Base-by-base conservation (phyloP, 352 stramenopile species). In the Thalassiosira pacifica region DNA sequence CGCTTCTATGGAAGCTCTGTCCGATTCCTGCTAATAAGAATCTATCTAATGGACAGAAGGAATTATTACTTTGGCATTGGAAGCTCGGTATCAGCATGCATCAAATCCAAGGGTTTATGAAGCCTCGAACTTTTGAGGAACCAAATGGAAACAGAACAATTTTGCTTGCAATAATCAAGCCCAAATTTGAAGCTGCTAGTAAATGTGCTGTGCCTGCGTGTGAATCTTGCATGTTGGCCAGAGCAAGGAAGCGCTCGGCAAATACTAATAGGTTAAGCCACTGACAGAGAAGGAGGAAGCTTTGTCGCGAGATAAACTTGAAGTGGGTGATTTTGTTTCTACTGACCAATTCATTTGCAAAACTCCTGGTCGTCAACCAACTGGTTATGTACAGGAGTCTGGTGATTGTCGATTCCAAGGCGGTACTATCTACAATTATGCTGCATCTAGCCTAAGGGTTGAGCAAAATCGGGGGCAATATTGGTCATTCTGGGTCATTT, bases 41-140 rank as follows among this genome's bases (percentile, higher is more conserved):
- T 53, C 45, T 92, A 3, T 83, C 64, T 74, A n/a, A n/a, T n/a
- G n/a, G n/a, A n/a, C 57, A 65, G 57, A 65, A 65, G 57, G 57
- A 65, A 26, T 31, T 65, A 32, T 9, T 65, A 19, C 19, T 31
- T 18, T 65, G 57, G 57, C 57, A 65, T 31, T 65, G 57, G 9
- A 65, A 19, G 57, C 22, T 65, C 5, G 71, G 76, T 4, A 61
- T 73, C 16, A 26, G 9, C 6, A 68, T 77, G 66, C 8, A n/a
- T 6, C 66, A 48, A 18, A 53, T 83, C n/a, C 76, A 83, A 32
- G 26, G 67, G 9, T 57, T 83, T 1, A 83, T 83, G 76, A 3
- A 31, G 0, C 29, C 1, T 8, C n/a, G 34, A 27, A 27, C 27
- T 32, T n/a, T 34, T 0, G 4, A 66, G 29, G 53, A 53, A 13